A percentile compares a stretch with the other conserved stretches of the same genome.
phyloP scores from a whole-genome alignment of 1,139 yeast species.

The Nakaseomyces nivariensis region DNA sequence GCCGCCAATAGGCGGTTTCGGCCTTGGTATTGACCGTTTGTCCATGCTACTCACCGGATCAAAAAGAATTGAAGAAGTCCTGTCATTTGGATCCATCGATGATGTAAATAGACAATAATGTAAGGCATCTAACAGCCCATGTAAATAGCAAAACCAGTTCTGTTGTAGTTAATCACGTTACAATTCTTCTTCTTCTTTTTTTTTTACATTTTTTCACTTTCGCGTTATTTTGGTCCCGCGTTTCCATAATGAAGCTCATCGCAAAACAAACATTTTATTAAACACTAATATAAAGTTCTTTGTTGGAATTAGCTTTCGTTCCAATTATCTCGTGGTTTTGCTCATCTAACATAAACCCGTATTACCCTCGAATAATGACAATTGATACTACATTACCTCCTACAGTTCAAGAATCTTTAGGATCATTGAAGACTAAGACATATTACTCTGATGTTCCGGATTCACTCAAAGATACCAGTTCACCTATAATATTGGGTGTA shows the following conservation, averaged over 20 bases:
- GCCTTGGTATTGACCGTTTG: slow-evolving; percentile 83
- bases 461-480: slow-evolving; percentile 12
- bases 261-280: no score
- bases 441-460: slow-evolving; percentile 33
- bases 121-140: no score
- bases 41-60: slow-evolving; percentile 66
- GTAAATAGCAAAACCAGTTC: no score
- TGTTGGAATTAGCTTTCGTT: no score
- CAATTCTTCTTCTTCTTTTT: no score
- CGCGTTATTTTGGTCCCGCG: no score
- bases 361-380: neutral
- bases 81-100: slow-evolving; percentile 71
- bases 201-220: no score
- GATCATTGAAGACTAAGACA: slow-evolving; percentile 26
- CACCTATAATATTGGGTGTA: slow-evolving; percentile 56
- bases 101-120: slow-evolving; percentile 53
- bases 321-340: no score
- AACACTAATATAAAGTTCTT: no score
- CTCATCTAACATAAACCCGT: no score
- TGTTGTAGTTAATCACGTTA: no score
- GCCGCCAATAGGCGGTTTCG: slow-evolving; percentile 99
- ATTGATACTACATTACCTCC: slow-evolving; percentile 19
- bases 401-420: slow-evolving; percentile 18
- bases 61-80: slow-evolving; percentile 65
- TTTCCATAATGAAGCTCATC: no score